phyloP scores from a whole-genome alignment of 176 grass and related monocot genomes.

The Triticum monococcum region DNA sequence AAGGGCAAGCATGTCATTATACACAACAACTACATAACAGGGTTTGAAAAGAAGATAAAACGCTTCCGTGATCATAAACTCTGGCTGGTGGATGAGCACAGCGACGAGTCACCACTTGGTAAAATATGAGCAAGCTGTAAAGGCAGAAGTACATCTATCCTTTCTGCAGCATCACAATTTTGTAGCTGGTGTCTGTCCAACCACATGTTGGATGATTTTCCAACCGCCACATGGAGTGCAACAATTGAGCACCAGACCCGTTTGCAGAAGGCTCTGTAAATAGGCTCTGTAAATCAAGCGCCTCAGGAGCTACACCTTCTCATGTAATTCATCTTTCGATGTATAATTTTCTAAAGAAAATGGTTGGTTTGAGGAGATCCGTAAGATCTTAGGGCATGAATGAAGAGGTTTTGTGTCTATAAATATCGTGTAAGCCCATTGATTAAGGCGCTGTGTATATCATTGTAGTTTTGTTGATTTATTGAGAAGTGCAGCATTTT shows the following conservation, averaged over 20 bases:
- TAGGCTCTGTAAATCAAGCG: neutral
- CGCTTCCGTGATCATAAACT: constrained; percentile 72
- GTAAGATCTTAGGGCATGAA: neutral
- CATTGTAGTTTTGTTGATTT: constrained; percentile 6
- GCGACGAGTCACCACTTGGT: constrained; percentile 81
- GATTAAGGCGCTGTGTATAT: constrained; percentile 17
- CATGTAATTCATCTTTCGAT: constrained; percentile 8
- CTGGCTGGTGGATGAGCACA: constrained; percentile 80
- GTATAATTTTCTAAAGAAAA: no score
- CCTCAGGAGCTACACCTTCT: neutral
- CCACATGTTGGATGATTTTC: neutral
- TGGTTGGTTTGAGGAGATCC: neutral
- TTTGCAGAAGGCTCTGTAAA: no score
- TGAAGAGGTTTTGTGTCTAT: neutral
- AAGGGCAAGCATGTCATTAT: constrained; percentile 88
- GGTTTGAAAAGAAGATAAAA: constrained; percentile 98
- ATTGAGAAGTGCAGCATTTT: constrained; percentile 5
- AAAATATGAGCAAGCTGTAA: constrained; percentile 50
- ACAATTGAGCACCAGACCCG: neutral
- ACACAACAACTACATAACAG: constrained; percentile 97
- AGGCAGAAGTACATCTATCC: neutral
- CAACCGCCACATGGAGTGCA: neutral
- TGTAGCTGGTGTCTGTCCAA: constrained; percentile 13
- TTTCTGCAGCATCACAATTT: constrained; percentile 27
- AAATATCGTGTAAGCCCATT: neutral